Percentiles rank a stretch among this genome's conserved stretches.
Evolutionary conservation across 1,284 basidiomycete genomes (phyloP).

Genomic region (Cystobasidiaceae sp.): DNA sequence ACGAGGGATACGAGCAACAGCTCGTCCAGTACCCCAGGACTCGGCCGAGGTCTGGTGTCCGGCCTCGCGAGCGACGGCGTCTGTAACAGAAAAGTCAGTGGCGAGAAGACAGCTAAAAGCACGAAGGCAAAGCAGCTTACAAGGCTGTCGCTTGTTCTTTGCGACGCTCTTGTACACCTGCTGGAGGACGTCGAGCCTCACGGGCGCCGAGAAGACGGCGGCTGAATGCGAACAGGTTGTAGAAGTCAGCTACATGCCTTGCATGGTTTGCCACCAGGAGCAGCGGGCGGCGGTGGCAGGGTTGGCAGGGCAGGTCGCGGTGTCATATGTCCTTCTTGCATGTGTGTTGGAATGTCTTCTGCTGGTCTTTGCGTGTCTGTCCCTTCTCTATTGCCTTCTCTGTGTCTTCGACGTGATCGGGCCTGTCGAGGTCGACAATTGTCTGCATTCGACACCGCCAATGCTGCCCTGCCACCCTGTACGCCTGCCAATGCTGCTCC

Average conservation of each 20-base stretch:
- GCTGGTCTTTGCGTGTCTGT: background rate
- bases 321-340: background rate
- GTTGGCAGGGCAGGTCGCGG: background rate
- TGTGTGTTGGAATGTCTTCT: background rate
- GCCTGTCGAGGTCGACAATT: too few species aligned
- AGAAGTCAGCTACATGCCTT: background rate
- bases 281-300: too few species aligned
- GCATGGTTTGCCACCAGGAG: background rate
- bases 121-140: too few species aligned
- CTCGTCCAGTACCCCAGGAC: constrained; percentile 99
- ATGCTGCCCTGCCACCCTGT: background rate
- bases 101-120: too few species aligned
- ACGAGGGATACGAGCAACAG: constrained; percentile 65
- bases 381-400: too few species aligned
- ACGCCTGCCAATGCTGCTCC: too few species aligned
- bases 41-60: constrained; percentile 98
- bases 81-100: constrained; percentile 58
- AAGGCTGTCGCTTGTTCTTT: constrained; percentile 39
- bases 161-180: constrained; percentile 80
- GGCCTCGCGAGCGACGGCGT: constrained; percentile 94
- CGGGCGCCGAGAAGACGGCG: constrained; percentile 92
- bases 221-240: background rate
- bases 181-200: constrained; percentile 95
- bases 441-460: too few species aligned
- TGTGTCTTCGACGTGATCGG: background rate